These are phyloP conservation scores for Thinopyrum elongatum DNA, from an alignment of 176 grass and related monocot species.

Conservation along the genomic window DNA sequence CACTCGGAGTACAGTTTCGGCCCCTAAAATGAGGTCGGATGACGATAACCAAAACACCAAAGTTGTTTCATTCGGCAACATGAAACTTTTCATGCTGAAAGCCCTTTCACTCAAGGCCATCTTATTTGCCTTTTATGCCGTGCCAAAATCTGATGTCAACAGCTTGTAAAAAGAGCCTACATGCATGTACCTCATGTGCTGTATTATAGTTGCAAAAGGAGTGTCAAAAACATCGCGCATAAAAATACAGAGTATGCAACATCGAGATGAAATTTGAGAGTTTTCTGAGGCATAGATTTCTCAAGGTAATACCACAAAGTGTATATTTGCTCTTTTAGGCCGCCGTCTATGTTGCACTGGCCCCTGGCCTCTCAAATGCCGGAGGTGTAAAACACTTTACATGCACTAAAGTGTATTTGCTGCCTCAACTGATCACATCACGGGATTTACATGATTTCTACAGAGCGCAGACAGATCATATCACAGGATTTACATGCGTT, in stretches of 20 bases:
- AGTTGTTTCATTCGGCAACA: too few species aligned
- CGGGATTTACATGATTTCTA: neutral
- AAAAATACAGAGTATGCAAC: neutral
- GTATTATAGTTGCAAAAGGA: neutral
- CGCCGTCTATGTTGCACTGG: neutral
- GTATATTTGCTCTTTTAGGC: neutral
- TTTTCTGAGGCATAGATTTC: neutral
- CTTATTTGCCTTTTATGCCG: too few species aligned
- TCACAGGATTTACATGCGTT: neutral
- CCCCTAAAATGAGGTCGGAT: too few species aligned
- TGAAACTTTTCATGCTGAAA: too few species aligned
- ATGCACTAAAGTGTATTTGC: neutral
- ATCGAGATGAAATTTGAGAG: neutral
- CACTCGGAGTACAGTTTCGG: too few species aligned
- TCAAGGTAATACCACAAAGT: neutral
- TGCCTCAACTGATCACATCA: neutral
- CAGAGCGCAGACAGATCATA: neutral
- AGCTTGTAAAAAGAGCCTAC: neutral
- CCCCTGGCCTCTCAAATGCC: neutral
- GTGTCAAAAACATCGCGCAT: neutral
- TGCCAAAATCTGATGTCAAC: too few species aligned
- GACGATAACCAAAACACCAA: too few species aligned
- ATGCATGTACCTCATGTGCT: neutral
- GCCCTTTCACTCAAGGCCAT: too few species aligned
- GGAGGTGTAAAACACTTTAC: neutral